Evolutionary conservation across 78 protist species (phyloP).

Genomic region (Acrasis kona): DNA sequence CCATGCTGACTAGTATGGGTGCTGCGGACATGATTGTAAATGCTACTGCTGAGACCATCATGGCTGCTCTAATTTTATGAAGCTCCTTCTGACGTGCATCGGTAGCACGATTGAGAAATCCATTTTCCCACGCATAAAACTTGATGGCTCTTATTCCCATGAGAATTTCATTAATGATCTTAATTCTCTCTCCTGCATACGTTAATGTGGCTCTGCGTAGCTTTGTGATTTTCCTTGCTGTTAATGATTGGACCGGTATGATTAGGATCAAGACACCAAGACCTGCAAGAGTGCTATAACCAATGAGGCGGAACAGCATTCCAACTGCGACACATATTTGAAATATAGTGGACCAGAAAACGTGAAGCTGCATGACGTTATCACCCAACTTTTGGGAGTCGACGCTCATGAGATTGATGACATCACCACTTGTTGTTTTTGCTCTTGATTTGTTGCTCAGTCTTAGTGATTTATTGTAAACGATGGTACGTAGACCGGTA

Average conservation of each 20-base stretch:
- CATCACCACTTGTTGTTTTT: conserved; percentile 43
- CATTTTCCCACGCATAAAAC: conserved; percentile 29
- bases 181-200: neutral
- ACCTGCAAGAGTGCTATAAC: conserved; percentile 41
- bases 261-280: conserved; percentile 42
- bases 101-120: neutral
- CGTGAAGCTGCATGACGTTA: conserved; percentile 40
- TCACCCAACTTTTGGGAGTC: conserved; percentile 63
- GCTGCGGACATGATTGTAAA: conserved; percentile 39
- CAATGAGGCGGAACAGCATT: conserved; percentile 24
- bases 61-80: neutral
- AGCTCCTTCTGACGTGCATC: conserved; percentile 21
- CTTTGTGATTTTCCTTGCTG: neutral
- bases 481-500: too few relatives aligned
- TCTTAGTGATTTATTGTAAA: too few relatives aligned
- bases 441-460: too few relatives aligned
- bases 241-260: conserved; percentile 34
- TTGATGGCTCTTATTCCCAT: conserved; percentile 33
- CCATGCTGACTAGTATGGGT: conserved; percentile 53
- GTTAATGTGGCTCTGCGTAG: neutral
- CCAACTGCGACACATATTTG: conserved; percentile 40
- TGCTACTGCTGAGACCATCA: conserved; percentile 24
- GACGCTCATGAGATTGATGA: conserved; percentile 60
- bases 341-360: conserved; percentile 33
- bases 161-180: conserved; percentile 38